phyloP scores from a whole-genome alignment of 169 alveolate genomes.

The Plasmodium cynomolgi region DNA sequence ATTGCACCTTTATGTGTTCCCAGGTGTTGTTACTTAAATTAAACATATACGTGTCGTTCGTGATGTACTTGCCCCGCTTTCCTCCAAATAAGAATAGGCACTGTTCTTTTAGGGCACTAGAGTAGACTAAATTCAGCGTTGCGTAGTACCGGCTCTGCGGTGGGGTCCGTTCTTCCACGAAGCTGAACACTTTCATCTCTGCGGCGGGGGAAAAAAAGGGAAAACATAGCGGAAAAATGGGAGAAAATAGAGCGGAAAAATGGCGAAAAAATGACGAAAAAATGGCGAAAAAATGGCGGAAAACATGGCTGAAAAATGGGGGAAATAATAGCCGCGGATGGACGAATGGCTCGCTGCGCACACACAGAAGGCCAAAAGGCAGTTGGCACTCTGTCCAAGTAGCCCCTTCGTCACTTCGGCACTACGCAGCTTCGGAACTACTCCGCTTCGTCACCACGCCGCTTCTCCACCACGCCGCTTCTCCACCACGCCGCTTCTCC shows the following conservation, averaged over 20 bases:
- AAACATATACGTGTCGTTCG: conserved; percentile 62
- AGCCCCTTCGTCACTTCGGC: background rate
- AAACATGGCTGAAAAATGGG: background rate
- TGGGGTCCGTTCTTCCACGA: background rate
- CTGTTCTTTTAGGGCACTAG: conserved; percentile 24
- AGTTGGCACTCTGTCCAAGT: background rate
- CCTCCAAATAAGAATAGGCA: conserved; percentile 73
- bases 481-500: background rate
- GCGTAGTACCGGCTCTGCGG: conserved; percentile 39
- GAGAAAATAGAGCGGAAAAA: background rate
- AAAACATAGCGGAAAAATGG: background rate
- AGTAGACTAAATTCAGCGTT: conserved; percentile 41
- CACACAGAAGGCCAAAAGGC: background rate
- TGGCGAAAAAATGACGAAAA: background rate
- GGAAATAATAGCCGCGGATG: background rate
- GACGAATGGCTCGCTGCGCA: background rate
- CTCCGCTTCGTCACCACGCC: too few species aligned
- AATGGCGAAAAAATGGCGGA: background rate
- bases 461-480: too few species aligned
- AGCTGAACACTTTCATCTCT: conserved; percentile 39
- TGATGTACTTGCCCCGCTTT: conserved; percentile 34
- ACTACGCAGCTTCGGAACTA: too few species aligned
- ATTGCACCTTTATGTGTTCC: conserved; percentile 6
- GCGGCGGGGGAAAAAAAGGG: background rate
- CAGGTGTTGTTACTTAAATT: conserved; percentile 19